These are phyloP conservation scores for Trametes meyenii DNA, from an alignment of 768 basidiomycete species.

Conservation along the genomic window DNA sequence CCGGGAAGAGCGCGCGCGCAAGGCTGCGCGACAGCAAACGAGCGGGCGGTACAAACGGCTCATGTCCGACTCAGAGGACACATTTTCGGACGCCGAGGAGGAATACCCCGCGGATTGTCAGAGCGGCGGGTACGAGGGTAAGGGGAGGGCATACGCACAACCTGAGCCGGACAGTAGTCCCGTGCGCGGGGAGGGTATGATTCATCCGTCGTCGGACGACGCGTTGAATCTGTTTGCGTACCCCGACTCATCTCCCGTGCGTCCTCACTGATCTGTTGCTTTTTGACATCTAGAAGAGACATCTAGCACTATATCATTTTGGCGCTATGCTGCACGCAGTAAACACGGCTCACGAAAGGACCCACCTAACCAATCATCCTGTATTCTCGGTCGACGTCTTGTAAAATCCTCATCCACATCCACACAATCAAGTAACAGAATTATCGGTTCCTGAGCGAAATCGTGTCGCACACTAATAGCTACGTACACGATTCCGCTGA, in stretches of 20 bases:
- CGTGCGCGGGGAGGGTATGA: not conserved
- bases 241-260: constrained; percentile 33
- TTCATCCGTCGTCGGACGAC: constrained; percentile 46
- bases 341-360: too few relatives aligned
- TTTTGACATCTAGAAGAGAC: too few relatives aligned
- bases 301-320: too few relatives aligned
- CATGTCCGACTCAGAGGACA: not conserved
- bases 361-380: too few relatives aligned
- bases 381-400: too few relatives aligned
- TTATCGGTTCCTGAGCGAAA: too few relatives aligned
- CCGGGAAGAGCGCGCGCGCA: constrained; percentile 31
- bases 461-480: too few relatives aligned
- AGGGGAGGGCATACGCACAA: not conserved
- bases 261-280: not conserved
- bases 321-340: too few relatives aligned
- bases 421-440: too few relatives aligned
- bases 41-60: not conserved
- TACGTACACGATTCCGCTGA: too few relatives aligned
- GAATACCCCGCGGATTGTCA: not conserved
- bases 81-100: not conserved
- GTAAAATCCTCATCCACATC: too few relatives aligned
- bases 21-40: not conserved
- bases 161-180: constrained; percentile 17
- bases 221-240: constrained; percentile 52
- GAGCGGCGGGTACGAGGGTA: not conserved